Base-by-base conservation (phyloP, 306 rosid genomes). In the Cucurbita pepo region DNA sequence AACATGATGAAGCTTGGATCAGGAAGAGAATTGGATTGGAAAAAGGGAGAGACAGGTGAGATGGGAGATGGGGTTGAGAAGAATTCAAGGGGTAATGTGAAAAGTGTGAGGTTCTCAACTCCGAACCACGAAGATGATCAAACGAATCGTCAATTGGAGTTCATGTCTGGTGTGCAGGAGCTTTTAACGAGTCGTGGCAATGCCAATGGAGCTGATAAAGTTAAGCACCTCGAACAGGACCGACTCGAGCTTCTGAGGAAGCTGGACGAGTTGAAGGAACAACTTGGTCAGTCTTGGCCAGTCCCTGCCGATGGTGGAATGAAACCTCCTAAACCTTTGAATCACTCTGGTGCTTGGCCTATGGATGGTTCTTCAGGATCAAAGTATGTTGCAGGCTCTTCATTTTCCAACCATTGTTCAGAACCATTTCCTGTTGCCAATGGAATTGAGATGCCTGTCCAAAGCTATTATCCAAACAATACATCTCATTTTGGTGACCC, bases 211-310 rank as follows among this genome's bases (percentile, higher is more conserved):
- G 53, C 77, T 69, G 83, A 70, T 56, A 79, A 80, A 60, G 90
- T 82, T 70, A 88, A 78, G 82, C 79, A 79, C 79, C 92, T 86
- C 10, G 97, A 95, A 79, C 91, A 88, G 80, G 95, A 89, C 72
- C 84, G 97, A 47, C 96, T 91, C 1, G 96, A 88, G 75, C 95
- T 95, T 79, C 86, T 95, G 44, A 89, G 90, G 83, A 95, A 95
- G 85, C 82, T 95, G 78, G 92, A 89, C 64, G 99, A 95, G 80
- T 81, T 95, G 57, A 80, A 91, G 78, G 90, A 75, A 69, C 96
- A 95, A 79, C 87, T 95, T 48, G 88, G 76, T 71, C 85, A 84
- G 81, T 91, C 99, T 64, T 82, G 60, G 78, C 82, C 34, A 30
- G 34, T 60, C 80, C 71, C 21, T 65, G 34, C 76, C 43, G 83